A percentile compares a stretch with the other conserved stretches of the same genome.
Evolutionary conservation across 1,139 yeast genomes (phyloP).

Genomic region (Suhomyces yuchorum): DNA sequence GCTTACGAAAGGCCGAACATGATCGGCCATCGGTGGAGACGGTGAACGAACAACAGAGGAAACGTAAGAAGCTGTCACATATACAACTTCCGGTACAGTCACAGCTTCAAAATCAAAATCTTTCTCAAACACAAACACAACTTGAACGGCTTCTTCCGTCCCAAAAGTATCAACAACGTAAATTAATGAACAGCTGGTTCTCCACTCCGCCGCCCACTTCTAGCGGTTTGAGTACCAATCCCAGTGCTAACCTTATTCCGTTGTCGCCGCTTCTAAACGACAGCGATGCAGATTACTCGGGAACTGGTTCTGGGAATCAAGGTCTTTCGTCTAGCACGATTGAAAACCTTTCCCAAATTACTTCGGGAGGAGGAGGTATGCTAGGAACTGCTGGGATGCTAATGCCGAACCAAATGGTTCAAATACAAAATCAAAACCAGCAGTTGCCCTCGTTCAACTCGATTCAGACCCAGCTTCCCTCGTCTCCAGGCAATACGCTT

Average conservation of each 20-base stretch:
- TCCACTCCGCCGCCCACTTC: conserved; percentile 7
- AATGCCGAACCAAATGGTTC: conserved; percentile 23
- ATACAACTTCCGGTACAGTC: neutral
- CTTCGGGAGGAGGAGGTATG: conserved; percentile 1
- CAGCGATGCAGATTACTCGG: conserved; percentile 28
- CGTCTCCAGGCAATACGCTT: conserved; percentile 13
- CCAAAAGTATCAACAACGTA: conserved; percentile 14
- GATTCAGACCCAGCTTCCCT: conserved; percentile 38
- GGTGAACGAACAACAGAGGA: neutral
- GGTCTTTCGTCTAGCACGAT: conserved; percentile 14
- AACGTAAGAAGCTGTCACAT: neutral
- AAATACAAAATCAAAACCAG: conserved; percentile 34
- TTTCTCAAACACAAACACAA: neutral
- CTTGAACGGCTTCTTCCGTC: conserved; percentile 2
- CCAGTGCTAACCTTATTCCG: conserved; percentile 32
- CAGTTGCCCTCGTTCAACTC: conserved; percentile 43
- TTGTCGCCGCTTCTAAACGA: conserved; percentile 42
- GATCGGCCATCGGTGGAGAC: neutral
- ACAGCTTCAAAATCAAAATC: neutral
- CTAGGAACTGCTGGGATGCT: conserved; percentile 8
- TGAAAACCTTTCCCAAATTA: conserved; percentile 22
- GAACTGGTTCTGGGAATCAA: conserved; percentile 14
- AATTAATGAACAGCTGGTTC: conserved; percentile 23
- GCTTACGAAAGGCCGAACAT: neutral
- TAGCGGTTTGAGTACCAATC: conserved; percentile 10